Percentiles rank a stretch among this genome's conserved stretches.
Conservation (phyloP, 2,329 filamentous ascomycete genomes). For the Emmonsiellopsis sp. region DNA sequence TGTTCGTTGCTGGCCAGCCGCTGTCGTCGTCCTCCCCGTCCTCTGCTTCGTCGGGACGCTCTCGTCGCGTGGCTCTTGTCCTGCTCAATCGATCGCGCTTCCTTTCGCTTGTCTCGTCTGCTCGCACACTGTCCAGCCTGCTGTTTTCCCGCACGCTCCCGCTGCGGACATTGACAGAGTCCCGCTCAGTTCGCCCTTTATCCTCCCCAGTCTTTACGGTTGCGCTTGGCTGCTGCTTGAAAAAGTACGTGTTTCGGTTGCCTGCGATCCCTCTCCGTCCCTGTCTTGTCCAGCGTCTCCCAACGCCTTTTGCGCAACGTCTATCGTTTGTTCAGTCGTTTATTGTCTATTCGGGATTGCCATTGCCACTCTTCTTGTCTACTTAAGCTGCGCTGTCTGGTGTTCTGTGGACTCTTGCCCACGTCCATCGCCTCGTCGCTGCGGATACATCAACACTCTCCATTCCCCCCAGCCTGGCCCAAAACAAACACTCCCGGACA, state of each 20-base stretch:
- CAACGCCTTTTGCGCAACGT: background rate
- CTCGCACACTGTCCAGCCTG: background rate
- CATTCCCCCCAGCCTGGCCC: too few relatives aligned
- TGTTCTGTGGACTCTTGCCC: too few relatives aligned
- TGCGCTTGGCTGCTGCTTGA: background rate
- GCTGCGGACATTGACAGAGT: background rate
- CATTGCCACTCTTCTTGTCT: background rate
- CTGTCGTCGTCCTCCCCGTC: background rate
- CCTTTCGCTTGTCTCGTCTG: background rate
- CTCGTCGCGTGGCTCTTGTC: background rate
- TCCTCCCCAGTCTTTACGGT: slow-evolving; percentile 1
- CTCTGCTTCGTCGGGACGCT: background rate
- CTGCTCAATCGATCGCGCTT: background rate
- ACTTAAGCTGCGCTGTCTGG: background rate
- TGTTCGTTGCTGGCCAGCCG: background rate
- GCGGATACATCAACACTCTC: background rate
- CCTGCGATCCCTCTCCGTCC: background rate
- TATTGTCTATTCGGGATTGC: background rate
- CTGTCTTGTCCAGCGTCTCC: background rate
- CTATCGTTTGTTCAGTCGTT: background rate
- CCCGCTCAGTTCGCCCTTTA: background rate
- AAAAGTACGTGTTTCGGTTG: slow-evolving; percentile 1
- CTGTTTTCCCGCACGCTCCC: too few relatives aligned
- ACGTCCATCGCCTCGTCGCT: background rate
- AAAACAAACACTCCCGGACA: background rate